Evolutionary conservation across 129 eudicot species (phyloP).

Genomic region (Ambrosia artemisiifolia): DNA sequence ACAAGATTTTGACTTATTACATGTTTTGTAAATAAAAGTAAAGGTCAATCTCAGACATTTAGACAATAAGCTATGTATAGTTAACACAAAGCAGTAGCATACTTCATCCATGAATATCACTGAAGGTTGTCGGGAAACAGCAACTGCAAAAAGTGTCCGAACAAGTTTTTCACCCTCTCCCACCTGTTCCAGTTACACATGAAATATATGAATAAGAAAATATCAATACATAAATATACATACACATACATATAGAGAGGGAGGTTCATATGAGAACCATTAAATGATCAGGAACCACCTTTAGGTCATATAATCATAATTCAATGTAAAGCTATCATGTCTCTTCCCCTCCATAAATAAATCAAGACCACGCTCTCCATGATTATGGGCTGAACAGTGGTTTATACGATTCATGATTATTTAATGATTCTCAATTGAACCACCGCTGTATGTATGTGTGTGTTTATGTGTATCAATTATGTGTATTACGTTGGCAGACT

Average conservation of each 20-base stretch:
- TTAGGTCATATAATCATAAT: neutral
- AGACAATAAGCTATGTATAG: neutral
- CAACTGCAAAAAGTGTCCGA: slow-evolving; percentile 89
- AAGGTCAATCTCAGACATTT: neutral
- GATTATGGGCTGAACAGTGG: neutral
- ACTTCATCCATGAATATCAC: slow-evolving; percentile 98
- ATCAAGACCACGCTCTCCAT: neutral
- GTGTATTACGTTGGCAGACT: neutral
- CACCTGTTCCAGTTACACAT: slow-evolving; percentile 45
- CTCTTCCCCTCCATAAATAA: neutral
- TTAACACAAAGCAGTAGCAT: slow-evolving; percentile 27
- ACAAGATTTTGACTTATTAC: neutral
- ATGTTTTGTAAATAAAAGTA: neutral
- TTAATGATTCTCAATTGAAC: neutral
- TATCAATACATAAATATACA: neutral
- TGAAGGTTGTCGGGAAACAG: slow-evolving; percentile 88
- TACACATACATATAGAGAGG: neutral
- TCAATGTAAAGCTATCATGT: neutral
- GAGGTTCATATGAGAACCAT: neutral
- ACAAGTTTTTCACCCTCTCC: slow-evolving; percentile 99
- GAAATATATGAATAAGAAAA: neutral
- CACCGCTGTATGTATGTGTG: neutral
- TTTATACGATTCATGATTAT: neutral
- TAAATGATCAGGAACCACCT: neutral
- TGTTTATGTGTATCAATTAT: neutral